Evolutionary conservation across 2,329 filamentous ascomycete genomes (phyloP).

Genomic region (Aspergillus aculeatinus): DNA sequence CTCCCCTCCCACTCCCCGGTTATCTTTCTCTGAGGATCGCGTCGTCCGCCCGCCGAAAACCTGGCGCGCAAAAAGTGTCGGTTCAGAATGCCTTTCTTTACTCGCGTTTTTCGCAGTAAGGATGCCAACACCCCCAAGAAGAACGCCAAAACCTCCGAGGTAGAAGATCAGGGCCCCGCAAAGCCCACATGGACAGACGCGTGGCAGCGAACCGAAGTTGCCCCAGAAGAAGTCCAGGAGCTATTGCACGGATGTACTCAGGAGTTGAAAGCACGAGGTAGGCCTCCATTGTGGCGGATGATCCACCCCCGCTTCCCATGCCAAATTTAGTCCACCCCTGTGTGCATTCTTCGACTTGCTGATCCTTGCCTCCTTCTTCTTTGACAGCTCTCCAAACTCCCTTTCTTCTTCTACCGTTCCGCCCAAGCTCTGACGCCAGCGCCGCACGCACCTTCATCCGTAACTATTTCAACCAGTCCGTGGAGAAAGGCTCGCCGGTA

Average conservation of each 20-base stretch:
- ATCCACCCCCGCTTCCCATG: conserved; percentile 21
- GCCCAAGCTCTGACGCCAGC: conserved; percentile 87
- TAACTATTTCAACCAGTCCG: conserved; percentile 78
- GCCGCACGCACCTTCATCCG: conserved; percentile 88
- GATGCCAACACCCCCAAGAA: conserved; percentile 66
- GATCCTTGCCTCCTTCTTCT: conserved; percentile 27
- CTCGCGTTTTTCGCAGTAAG: conserved; percentile 69
- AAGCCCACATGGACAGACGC: conserved; percentile 86
- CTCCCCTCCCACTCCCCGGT: conserved; percentile 2
- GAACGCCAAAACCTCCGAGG: conserved; percentile 51
- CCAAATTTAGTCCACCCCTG: conserved; percentile 18
- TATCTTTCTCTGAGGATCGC: conserved; percentile 17
- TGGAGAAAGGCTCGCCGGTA: conserved; percentile 56
- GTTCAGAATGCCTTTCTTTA: conserved; percentile 57
- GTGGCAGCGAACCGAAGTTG: conserved; percentile 77
- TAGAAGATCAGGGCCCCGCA: conserved; percentile 54
- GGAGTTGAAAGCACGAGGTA: conserved; percentile 94
- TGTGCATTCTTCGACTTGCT: conserved; percentile 31
- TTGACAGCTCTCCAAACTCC: conserved; percentile 76
- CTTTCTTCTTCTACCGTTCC: conserved; percentile 90
- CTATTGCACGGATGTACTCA: conserved; percentile 79
- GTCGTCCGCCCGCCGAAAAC: conserved; percentile 16
- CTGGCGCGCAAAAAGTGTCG: conserved; percentile 10
- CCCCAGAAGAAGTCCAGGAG: conserved; percentile 88
- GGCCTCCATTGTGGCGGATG: conserved; percentile 27